Percentiles rank a stretch among this genome's conserved stretches.
Evolutionary conservation across 2,329 filamentous ascomycete species (phyloP).

Genomic region (Pyrenochaeta sp.): DNA sequence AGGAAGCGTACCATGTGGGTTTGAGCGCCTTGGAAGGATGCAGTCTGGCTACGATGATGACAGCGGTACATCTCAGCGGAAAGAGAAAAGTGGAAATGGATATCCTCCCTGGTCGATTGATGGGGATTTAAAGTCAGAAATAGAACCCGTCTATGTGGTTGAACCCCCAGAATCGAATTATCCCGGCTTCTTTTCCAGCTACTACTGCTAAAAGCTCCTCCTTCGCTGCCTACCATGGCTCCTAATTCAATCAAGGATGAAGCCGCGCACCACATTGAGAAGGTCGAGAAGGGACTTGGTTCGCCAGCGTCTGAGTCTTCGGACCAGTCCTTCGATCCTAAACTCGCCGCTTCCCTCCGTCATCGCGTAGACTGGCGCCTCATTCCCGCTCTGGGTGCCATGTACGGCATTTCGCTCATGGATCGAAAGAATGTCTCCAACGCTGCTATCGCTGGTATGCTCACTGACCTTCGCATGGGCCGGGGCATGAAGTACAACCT

Average conservation of each 20-base stretch:
- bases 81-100: not conserved
- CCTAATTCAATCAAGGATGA: constrained; percentile 23
- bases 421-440: constrained; percentile 37
- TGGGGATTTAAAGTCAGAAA: no score
- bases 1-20: constrained; percentile 1
- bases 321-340: constrained; percentile 19
- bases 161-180: not conserved
- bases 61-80: not conserved
- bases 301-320: constrained; percentile 16
- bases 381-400: constrained; percentile 29
- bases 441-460: constrained; percentile 36
- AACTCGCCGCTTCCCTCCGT: constrained; percentile 24
- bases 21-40: not conserved
- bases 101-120: no score
- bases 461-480: constrained; percentile 24
- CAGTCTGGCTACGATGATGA: not conserved
- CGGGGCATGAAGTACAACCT: constrained; percentile 28
- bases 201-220: not conserved
- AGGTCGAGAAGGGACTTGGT: constrained; percentile 26
- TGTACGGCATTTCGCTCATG: constrained; percentile 35
- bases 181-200: not conserved
- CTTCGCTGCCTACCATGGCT: constrained; percentile 11
- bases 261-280: constrained; percentile 20
- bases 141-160: not conserved
- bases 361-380: constrained; percentile 34